Base-by-base conservation (phyloP, 208 protist genomes). In the Acanthamoeba healyi region DNA sequence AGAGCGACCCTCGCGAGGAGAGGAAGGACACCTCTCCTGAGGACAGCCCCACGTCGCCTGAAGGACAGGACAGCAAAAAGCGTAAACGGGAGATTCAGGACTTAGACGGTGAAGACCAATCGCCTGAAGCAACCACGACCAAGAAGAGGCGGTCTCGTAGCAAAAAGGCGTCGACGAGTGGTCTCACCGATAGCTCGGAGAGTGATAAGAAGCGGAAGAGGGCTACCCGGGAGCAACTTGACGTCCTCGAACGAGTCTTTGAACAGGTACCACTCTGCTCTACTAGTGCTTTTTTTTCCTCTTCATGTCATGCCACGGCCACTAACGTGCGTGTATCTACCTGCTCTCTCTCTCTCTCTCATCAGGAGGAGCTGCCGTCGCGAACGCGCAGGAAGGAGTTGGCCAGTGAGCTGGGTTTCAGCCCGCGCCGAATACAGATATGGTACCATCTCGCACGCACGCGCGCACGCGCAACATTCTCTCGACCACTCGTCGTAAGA, bases 331-430 rank as follows among this genome's bases (percentile, higher is more conserved):
- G n/a, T n/a, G n/a, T n/a, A n/a, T n/a, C n/a, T 22, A 17, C 49
- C 49, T 56, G 1, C 58, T 44, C 70, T 24, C 70, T 1, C 70
- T 34, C 19, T 0, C 51, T n/a, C 15, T 56, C 44, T 38, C 10
- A 12, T 10, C 70, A 79, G 70, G 70, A 79, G 46, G 70, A 79
- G 70, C 36, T 79, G 36, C 70, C 70, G 3, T 79, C 70, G 12
- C 70, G 70, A 79, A 79, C 34, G 7, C 42, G 70, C 19, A 79
- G 70, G 36, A 79, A 79, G 36, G 70, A 79, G 36, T 34, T 79
- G 36, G 70, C 70, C 5, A 79, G 46, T 79, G 70, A 79, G 34
- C 70, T 79, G 1, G 70, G 70, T 24, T 79, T 79, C 38, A 79
- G 70, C 22, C 70, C 70, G 42, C 70, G 70, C 24, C 70, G 70